Evolutionary conservation across 78 protist genomes (phyloP).

Genomic region (Tieghemostelium lacteum): DNA sequence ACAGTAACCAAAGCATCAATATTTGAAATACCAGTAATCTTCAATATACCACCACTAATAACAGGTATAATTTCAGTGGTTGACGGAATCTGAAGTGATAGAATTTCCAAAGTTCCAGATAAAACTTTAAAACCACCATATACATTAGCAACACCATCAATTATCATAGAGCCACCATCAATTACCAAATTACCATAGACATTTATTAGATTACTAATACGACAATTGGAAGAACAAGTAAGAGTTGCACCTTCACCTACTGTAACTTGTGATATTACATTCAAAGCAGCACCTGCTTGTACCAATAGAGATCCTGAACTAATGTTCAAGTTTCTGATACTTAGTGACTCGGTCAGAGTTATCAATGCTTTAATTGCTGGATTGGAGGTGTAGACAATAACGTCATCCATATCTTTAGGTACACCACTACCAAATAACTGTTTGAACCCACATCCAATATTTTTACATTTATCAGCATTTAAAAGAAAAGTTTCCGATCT

Average conservation of each 20-base stretch:
- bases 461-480: conserved; percentile 25
- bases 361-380: neutral
- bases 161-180: neutral
- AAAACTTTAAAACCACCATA: neutral
- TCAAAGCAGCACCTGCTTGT: neutral
- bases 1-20: neutral
- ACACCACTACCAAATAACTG: neutral
- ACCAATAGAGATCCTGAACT: conserved; percentile 10
- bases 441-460: conserved; percentile 6
- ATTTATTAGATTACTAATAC: neutral
- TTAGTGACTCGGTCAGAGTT: neutral
- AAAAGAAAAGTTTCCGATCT: neutral
- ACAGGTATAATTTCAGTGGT: neutral
- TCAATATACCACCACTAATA: neutral
- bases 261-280: neutral
- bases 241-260: neutral
- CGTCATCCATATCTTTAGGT: conserved; percentile 28
- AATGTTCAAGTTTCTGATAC: conserved; percentile 17
- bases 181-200: neutral
- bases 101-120: neutral
- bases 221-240: neutral
- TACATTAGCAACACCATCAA: neutral
- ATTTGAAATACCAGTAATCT: conserved; percentile 3
- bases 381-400: conserved; percentile 17
- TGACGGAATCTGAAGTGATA: neutral